Conservation (phyloP, 441 rosid species). For the Croton laevigatus region DNA sequence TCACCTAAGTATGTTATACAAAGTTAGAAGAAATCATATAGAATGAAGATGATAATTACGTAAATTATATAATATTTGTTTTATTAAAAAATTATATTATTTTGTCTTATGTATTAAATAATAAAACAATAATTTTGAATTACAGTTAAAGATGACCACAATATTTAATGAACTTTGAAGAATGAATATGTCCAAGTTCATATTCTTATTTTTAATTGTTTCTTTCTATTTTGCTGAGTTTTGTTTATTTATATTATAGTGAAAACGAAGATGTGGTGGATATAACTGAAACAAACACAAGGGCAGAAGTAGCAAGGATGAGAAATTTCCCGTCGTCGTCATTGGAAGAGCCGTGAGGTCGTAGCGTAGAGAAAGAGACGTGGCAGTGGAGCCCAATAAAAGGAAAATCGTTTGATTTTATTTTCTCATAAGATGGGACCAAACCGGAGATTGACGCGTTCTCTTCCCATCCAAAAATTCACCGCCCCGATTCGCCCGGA, state of each 20-base stretch:
- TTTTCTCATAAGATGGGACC: background rate
- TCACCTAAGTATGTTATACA: no score
- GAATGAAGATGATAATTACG: no score
- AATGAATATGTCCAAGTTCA: no score
- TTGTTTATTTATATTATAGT: background rate
- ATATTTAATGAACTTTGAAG: no score
- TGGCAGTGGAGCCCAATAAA: background rate
- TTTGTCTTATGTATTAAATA: no score
- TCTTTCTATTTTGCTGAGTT: background rate
- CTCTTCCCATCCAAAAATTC: conserved; percentile 19
- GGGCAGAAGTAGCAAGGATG: background rate
- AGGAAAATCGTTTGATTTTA: background rate
- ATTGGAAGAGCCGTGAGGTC: background rate
- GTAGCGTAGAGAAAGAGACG: background rate
- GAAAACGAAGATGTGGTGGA: background rate
- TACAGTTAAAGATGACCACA: no score
- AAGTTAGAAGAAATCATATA: no score
- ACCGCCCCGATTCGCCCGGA: conserved; percentile 39
- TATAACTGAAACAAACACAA: background rate
- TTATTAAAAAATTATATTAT: no score
- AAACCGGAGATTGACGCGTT: conserved; percentile 35
- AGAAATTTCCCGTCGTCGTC: background rate
- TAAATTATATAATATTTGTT: no score
- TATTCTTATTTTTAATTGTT: no score
- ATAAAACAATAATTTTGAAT: no score